A percentile compares a stretch with the other conserved stretches of the same genome.
phyloP scores from a whole-genome alignment of 2,329 filamentous ascomycete species.

The Beauveria pseudobassiana region DNA sequence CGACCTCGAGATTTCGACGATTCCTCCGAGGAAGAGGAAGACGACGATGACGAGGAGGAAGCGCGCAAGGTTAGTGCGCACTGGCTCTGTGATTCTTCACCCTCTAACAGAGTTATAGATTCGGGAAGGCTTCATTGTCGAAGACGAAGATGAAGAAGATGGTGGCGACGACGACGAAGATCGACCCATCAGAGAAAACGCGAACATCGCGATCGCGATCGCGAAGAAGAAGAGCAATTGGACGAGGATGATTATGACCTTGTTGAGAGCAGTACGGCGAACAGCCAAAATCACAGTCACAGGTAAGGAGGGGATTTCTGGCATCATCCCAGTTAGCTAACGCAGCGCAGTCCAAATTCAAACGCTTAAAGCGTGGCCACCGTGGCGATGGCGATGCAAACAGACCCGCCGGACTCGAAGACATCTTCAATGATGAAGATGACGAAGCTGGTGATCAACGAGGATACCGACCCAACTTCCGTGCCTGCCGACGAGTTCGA shows the following conservation, averaged over 20 bases:
- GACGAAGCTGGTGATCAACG: constrained; percentile 58
- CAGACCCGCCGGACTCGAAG: constrained; percentile 67
- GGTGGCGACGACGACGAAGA: constrained; percentile 51
- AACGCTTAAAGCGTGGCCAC: constrained; percentile 89
- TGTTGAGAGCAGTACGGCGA: constrained; percentile 72
- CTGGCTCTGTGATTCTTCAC: neutral
- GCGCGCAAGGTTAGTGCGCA: constrained; percentile 55
- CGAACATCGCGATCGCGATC: constrained; percentile 63
- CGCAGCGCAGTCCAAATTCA: constrained; percentile 70
- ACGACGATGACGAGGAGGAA: constrained; percentile 86
- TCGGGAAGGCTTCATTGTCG: constrained; percentile 87
- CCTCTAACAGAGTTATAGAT: constrained; percentile 44
- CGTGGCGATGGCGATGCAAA: constrained; percentile 61
- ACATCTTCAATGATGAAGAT: constrained; percentile 95
- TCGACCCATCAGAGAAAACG: constrained; percentile 63
- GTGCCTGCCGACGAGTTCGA: constrained; percentile 74
- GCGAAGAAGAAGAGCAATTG: constrained; percentile 78
- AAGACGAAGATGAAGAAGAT: constrained; percentile 71
- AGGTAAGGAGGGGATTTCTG: constrained; percentile 47
- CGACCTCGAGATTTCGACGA: constrained; percentile 52
- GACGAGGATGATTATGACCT: constrained; percentile 96
- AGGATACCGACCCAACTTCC: constrained; percentile 45
- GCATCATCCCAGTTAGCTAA: constrained; percentile 15
- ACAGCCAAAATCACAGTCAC: constrained; percentile 52
- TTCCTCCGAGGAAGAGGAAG: constrained; percentile 86